Conservation (phyloP, 345 rosid genomes). For the Geranium rotundifolium region DNA sequence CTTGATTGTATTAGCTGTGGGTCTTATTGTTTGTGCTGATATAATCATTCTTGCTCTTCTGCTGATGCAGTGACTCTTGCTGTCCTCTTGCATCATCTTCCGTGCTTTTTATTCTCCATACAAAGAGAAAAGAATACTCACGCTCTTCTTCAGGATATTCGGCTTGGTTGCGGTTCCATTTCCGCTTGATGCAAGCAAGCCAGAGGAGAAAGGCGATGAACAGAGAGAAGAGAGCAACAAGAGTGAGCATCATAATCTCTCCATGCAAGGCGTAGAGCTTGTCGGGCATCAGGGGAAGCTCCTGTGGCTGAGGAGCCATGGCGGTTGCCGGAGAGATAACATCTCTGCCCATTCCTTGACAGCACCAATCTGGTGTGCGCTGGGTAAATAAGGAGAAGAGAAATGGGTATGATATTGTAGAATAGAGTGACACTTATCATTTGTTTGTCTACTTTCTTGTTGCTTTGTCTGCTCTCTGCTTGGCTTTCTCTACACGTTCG, state of each 20-base stretch:
- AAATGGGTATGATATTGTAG: not conserved
- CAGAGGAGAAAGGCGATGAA: constrained; percentile 27
- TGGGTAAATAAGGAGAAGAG: not conserved
- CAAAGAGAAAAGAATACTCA: too few species aligned
- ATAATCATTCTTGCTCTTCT: too few species aligned
- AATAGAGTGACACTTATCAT: too few species aligned
- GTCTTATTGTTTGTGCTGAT: too few species aligned
- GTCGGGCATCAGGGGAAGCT: constrained; percentile 19
- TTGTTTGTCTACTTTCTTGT: not conserved
- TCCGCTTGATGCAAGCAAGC: constrained; percentile 31
- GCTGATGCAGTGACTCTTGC: too few species aligned
- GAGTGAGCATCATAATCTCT: constrained; percentile 23
- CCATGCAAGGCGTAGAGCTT: constrained; percentile 36
- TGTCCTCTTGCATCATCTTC: too few species aligned
- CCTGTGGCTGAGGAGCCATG: constrained; percentile 7
- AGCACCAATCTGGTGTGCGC: not conserved
- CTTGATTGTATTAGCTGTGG: too few species aligned
- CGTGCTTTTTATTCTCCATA: too few species aligned
- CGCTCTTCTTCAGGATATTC: not conserved
- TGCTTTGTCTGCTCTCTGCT: not conserved
- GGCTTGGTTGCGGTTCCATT: constrained; percentile 8
- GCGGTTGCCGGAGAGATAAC: not conserved
- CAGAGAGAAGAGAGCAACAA: constrained; percentile 22
- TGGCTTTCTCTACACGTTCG: not conserved
- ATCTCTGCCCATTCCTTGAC: not conserved